Evolutionary conservation across 768 basidiomycete genomes (phyloP), one percentile per base, ranked within the genome.

Genomic region (Hemileccinum impolitum): DNA sequence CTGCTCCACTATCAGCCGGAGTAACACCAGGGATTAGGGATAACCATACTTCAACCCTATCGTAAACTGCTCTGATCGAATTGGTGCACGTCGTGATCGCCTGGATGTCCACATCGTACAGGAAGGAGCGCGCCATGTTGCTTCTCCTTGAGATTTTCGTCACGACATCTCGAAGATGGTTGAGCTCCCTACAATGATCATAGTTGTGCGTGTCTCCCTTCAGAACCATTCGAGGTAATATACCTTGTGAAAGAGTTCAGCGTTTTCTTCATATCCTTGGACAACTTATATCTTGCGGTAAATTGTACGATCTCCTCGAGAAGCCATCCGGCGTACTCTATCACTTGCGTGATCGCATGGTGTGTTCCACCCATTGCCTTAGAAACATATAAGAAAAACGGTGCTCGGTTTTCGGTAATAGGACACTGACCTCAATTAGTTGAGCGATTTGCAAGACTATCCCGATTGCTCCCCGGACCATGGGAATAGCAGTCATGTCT

Each of bases 261-360:
- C 2, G 43, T 6, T 41, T 11, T 47, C 8, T 23, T 57, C 48
- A 45, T 57, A 41, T 46, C 41, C 12, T 0, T 43, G 13, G 54
- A 35, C 1, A 57, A 1, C n/a, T 36, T 19, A 7, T 32, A 36
- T 13, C 11, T 6, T 31, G 21, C 26, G 10, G 28, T 43, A 13
- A 38, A 38, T 30, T 25, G 44, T 0, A 38, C 34, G 6, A 56
- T 60, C 19, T 47, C 53, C 0, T 60, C 37, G 8, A 59, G 50
- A 9, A 59, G 13, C 45, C 47, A 52, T 13, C 50, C 58, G 17
- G 58, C 52, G 15, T 30, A 19, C 26, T 60, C 53, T 6, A 59
- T 18, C 15, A 60, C 47, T 26, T 52, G 47, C 15, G 11, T 18
- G 13, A 53, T 56, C n/a, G 39, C 37, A 35, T 59, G 58, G 26